These are phyloP conservation scores for Spirogloea muscicola DNA, from an alignment of 139 green algal species.

Conservation along the genomic window DNA sequence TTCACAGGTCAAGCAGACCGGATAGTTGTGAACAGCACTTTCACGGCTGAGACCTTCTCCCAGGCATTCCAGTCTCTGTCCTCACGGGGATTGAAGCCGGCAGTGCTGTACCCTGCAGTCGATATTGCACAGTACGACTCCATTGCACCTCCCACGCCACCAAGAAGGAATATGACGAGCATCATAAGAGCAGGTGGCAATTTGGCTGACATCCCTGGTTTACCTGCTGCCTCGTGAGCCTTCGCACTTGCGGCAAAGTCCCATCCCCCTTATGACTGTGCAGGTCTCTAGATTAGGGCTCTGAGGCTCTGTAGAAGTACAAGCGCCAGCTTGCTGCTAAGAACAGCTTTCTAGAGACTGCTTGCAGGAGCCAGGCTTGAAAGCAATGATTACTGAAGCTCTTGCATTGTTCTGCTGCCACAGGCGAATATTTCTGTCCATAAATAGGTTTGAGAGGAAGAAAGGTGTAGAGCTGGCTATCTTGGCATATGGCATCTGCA, in stretches of 20 bases:
- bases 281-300: too few relatives aligned
- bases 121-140: conserved; percentile 36
- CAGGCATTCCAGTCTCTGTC: conserved; percentile 71
- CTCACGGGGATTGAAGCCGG: conserved; percentile 46
- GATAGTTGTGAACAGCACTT: conserved; percentile 92
- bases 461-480: conserved; percentile 87
- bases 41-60: conserved; percentile 77
- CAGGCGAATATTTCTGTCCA: conserved; percentile 92
- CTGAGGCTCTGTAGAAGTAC: too few relatives aligned
- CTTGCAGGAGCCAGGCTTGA: too few relatives aligned
- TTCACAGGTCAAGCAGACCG: conserved; percentile 27
- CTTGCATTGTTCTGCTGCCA: too few relatives aligned
- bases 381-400: too few relatives aligned
- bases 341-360: too few relatives aligned
- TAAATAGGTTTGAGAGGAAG: conserved; percentile 98
- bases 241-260: too few relatives aligned
- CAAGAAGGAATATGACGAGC: conserved; percentile 1
- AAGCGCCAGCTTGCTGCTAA: too few relatives aligned
- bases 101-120: conserved; percentile 86
- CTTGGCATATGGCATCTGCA: conserved; percentile 54
- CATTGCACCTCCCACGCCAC: background rate
- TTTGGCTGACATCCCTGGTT: background rate
- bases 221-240: background rate
- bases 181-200: background rate
- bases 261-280: too few relatives aligned